Percentiles rank a stretch among this genome's conserved stretches.
These are phyloP conservation scores for Saksenaea oblongispora DNA, from an alignment of 371 early-diverging fungal genomes.

Conservation along the genomic window DNA sequence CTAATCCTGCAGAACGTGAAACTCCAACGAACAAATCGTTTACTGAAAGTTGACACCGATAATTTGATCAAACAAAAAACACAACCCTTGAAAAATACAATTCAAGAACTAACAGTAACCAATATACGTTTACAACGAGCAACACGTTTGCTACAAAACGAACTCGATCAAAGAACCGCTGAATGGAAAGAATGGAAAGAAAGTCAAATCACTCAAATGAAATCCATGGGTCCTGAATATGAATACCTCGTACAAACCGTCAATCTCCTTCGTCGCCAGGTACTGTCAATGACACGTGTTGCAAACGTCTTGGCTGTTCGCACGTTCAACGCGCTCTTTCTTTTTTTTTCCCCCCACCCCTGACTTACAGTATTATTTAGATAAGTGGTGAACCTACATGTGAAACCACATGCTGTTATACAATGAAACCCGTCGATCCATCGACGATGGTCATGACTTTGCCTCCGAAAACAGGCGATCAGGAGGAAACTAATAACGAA, in stretches of 20 bases:
- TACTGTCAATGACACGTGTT: slow-evolving; percentile 10
- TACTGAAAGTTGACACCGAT: slow-evolving; percentile 42
- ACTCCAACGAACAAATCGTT: slow-evolving; percentile 38
- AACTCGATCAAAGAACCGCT: slow-evolving; percentile 29
- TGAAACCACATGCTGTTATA: slow-evolving; percentile 40
- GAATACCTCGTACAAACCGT: slow-evolving; percentile 45
- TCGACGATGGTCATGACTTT: slow-evolving; percentile 39
- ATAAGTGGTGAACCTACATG: slow-evolving; percentile 34
- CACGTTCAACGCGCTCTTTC: not conserved
- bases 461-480: slow-evolving; percentile 17
- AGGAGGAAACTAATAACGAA: slow-evolving; percentile 16
- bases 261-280: slow-evolving; percentile 43
- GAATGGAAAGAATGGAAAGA: slow-evolving; percentile 24
- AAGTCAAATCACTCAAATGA: slow-evolving; percentile 37
- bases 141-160: slow-evolving; percentile 27
- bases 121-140: slow-evolving; percentile 38
- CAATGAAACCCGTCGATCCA: slow-evolving; percentile 37
- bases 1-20: slow-evolving; percentile 45
- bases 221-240: slow-evolving; percentile 42
- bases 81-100: slow-evolving; percentile 33
- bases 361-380: slow-evolving; percentile 8
- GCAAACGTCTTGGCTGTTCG: not conserved
- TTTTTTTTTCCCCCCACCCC: slow-evolving; percentile 2
- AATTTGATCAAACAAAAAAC: slow-evolving; percentile 45
- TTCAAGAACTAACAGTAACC: slow-evolving; percentile 29